Base-by-base conservation (phyloP, 495 filamentous ascomycete species). In the Penicillium goetzii region DNA sequence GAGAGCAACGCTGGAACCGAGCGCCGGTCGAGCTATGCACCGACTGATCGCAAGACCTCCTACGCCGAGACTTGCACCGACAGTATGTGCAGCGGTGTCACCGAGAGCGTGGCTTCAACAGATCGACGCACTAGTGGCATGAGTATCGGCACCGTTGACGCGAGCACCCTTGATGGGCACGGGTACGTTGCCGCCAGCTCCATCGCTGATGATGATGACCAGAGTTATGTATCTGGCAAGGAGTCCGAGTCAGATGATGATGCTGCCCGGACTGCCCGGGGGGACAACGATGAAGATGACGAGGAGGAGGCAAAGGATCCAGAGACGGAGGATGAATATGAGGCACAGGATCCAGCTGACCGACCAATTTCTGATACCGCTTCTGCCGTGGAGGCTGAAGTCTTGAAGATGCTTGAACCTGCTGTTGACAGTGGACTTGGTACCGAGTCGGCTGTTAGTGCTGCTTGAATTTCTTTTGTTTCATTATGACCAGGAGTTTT, bases 1-100 rank as follows among this genome's bases (percentile, higher is more conserved):
- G 76, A 76, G 54, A 85, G 81, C 61, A 81, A 87, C 52, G 74
- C 80, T 8, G 81, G 77, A 2, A 84, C 83, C 1, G 84, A 86
- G 65, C 76, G 86, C 15, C 73, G 81, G 36, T 78, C 77, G 4
- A 88, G 84, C 72, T 85, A 84, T 45, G 65, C 65, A 6, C 56
- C 60, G 36, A 68, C 61, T 2, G 62, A 59, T 28, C 67, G 67
- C 38, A 66, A 61, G 53, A 49, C 66, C 6, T 65, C 83, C 72
- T 85, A 84, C 41, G 74, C 82, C 45, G 75, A 77, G 23, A 80
- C 78, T 12, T 78, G 75, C 32, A 75, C 74, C 4, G 83, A 82
- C 19, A 87, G 79, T 60, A 77, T 82, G 62, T 77, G 76, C 17
- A 67, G 63, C 80, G 82, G 63, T 76, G 68, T 17, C n/a, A 78